phyloP scores from a whole-genome alignment of 1,284 basidiomycete species.

The Neotropicomus parvogracilis region DNA sequence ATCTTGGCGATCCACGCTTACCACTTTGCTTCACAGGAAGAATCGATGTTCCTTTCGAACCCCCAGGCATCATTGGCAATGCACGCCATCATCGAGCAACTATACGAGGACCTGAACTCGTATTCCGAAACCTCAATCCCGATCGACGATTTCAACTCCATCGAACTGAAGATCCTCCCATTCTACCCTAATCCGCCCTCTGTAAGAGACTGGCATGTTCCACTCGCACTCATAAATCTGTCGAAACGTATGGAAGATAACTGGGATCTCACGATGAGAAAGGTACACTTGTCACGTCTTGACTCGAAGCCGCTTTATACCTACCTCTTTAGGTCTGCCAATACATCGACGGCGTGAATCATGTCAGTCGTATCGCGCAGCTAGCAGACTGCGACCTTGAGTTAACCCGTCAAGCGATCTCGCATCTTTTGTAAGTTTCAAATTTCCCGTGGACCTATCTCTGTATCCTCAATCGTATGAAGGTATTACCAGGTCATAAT shows the following conservation, averaged over 20 bases:
- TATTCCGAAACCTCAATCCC: slow-evolving; percentile 93
- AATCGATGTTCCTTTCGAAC: slow-evolving; percentile 84
- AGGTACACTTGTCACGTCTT: slow-evolving; percentile 44
- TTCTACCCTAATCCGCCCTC: slow-evolving; percentile 92
- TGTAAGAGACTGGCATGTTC: slow-evolving; percentile 95
- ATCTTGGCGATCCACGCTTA: slow-evolving; percentile 9
- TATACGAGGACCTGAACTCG: slow-evolving; percentile 96
- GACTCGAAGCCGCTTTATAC: slow-evolving; percentile 2
- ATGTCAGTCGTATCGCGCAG: slow-evolving; percentile 87
- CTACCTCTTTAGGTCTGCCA: slow-evolving; percentile 56
- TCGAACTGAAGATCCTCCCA: slow-evolving; percentile 94
- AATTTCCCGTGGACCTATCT: not conserved
- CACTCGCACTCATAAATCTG: slow-evolving; percentile 85
- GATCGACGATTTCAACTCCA: slow-evolving; percentile 86
- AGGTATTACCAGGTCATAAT: slow-evolving; percentile 96
- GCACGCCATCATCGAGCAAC: slow-evolving; percentile 88
- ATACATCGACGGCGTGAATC: slow-evolving; percentile 88
- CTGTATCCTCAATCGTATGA: slow-evolving; percentile 8
- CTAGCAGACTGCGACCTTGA: slow-evolving; percentile 88
- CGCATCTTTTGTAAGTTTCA: slow-evolving; percentile 79
- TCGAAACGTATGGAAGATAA: slow-evolving; percentile 79
- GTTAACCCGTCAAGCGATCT: slow-evolving; percentile 83
- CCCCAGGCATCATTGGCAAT: slow-evolving; percentile 69
- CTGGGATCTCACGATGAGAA: slow-evolving; percentile 95
- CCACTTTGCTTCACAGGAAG: slow-evolving; percentile 55